Base-by-base conservation (phyloP, 805 yeast species). In the Starmerella ratchasimensis region DNA sequence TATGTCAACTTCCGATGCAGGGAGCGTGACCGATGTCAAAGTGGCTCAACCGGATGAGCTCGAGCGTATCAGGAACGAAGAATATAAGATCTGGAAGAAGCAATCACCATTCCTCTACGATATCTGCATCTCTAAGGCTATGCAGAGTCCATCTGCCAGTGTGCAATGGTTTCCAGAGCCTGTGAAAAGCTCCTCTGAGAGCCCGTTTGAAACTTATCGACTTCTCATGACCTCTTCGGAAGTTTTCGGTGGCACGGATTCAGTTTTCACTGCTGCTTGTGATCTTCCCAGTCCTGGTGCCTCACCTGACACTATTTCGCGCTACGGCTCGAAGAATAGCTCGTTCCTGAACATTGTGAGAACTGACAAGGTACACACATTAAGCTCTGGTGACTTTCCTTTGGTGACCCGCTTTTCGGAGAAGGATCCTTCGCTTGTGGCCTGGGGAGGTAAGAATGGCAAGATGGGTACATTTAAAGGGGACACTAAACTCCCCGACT, bases 11-110 rank as follows among this genome's bases (percentile, higher is more conserved):
- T 21, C 37, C 23, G 44, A 41, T 3, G 44, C 22, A 15, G 16
- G 21, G 17, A 24, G 25, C 34, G 35, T 15, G 18, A 28, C 29
- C n/a, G 36, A 30, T 21, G 27, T n/a, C 19, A 15, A 21, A 23
- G 28, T 25, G 25, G 25, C 33, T 10, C 19, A 28, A 16, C 38
- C 39, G 14, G 48, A 38, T 28, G 43, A 42, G 34, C 34, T 28
- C 19, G 47, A 45, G 41, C 36, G 41, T 4, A 36, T 52, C 18
- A 31, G 39, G 22, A 50, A 50, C 36, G 46, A 45, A 54, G 69
- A 69, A 37, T 75, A 74, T 58, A 61, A 69, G 35, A 59, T 67
- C 24, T 75, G 80, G 79, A 75, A 75, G 61, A 74, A 74, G 49
- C 75, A 74, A 48, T 56, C 72, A 2, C 78, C 77, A 8, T 61